Base-by-base conservation (phyloP, 192 early-diverging fungal genomes). In the Thamnidium elegans region DNA sequence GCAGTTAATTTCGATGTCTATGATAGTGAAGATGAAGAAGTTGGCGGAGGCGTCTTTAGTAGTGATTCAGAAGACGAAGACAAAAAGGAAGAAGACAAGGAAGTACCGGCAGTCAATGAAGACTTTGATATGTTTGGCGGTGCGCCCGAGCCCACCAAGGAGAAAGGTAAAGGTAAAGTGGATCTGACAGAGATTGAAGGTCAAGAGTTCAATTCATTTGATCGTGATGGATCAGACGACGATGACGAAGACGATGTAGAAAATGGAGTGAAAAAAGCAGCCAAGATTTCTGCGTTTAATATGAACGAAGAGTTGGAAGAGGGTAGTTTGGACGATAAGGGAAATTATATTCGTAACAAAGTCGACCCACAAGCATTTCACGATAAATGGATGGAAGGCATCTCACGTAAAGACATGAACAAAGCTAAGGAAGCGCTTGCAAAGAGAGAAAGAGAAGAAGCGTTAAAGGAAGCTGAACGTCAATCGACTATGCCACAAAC, bases 221-320 rank as follows among this genome's bases (percentile, higher is more conserved):
- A 80, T 44, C 68, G 70, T 45, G 36, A n/a, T 1, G 36, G 0
- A 26, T 45, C 44, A n/a, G 76, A 79, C 1, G 76, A 79, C 1
- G 76, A 81, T 14, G 78, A 76, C 67, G 85, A 87, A 15, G 81
- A 80, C 30, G 77, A 85, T 36, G 84, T 82, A 6, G 82, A 88
- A 65, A 55, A 67, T 23, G 68, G 66, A 47, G 47, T 39, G 23
- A 65, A 54, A 20, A 66, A 66, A 43, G 65, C 23, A 58, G 77
- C 81, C 9, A 78, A 80, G 55, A 74, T 92, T 13, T 83, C 87
- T 62, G 88, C 88, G 1, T 92, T 92, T 60, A 85, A 89, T 58
- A 91, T 94, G 88, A 79, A 79, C n/a, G 73, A 82, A 8, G 90
- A 91, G 15, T 50, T 93, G 60, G 85, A 87, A 46, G 88, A 89